Evolutionary conservation across 768 basidiomycete genomes (phyloP), one percentile per base, ranked within the genome.

Genomic region (Nevesoporus exiguus): DNA sequence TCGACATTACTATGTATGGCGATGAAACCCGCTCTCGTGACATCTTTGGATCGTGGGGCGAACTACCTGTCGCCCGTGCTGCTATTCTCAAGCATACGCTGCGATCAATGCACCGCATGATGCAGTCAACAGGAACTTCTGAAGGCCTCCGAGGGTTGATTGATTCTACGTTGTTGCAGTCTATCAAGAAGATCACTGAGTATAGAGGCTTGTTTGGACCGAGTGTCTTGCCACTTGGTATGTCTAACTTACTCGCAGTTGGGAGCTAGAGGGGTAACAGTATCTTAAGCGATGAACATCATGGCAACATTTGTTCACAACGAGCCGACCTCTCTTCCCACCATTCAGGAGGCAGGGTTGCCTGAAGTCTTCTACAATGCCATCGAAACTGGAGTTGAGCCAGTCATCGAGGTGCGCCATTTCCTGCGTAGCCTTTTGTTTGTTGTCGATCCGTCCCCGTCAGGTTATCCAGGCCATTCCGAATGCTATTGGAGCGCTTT

Each of bases 271-370:
- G 36, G n/a, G 54, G 30, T 65, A 49, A 66, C 60, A 17, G 31
- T 33, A 7, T 21, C 50, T 9, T 30, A 50, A 61, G 93, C 91
- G 5, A 91, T 95, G 76, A 93, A 95, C 68, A 88, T 94, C 65
- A 92, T 97, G 86, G 85, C 93, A 14, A 93, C 93, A 0, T 98
- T 98, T 71, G 86, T 98, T 9, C 96, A 99, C 76, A 99, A 98
- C 60, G 97, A 99, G 69, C 97, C 97, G 7, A 98, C 95, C 0
- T 97, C 93, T 15, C 74, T 99, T 52, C 76, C 84, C 2, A 86
- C 96, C 50, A 88, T 99, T 21, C 97, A 99, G 71, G 97, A 99
- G 70, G 81, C 85, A 25, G 84, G 87, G 6, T 71, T 99, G 3
- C 97, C 97, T 0, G 90, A 93, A 62, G 80, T 84, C 0, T 93